These are phyloP conservation scores for Cercis canadensis DNA, from an alignment of 306 rosid species.

Conservation along the genomic window DNA sequence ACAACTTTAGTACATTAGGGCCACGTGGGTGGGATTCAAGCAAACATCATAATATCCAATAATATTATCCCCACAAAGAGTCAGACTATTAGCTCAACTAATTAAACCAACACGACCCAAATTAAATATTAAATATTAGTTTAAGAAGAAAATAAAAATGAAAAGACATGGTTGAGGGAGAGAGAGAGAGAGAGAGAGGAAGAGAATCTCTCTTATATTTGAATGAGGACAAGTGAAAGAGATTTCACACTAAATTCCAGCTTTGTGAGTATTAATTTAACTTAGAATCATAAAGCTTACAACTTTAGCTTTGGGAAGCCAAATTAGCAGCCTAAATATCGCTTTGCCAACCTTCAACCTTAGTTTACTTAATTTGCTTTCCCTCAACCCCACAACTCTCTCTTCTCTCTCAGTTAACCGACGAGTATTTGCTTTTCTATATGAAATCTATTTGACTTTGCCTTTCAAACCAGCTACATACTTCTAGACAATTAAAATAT, in stretches of 20 bases:
- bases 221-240: conserved; percentile 80
- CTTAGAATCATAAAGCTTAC: conserved; percentile 64
- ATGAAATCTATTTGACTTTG: conserved; percentile 66
- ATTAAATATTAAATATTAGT: too few relatives aligned
- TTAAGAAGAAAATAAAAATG: not conserved
- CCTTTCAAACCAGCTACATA: conserved; percentile 48
- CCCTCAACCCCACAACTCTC: conserved; percentile 41
- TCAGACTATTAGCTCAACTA: conserved; percentile 39
- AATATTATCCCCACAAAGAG: conserved; percentile 17
- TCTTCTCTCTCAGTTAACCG: conserved; percentile 47
- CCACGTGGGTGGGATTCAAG: conserved; percentile 62
- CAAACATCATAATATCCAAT: conserved; percentile 38
- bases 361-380: conserved; percentile 29
- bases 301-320: conserved; percentile 64
- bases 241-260: conserved; percentile 61
- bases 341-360: conserved; percentile 39
- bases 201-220: conserved; percentile 67
- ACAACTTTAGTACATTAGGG: conserved; percentile 49
- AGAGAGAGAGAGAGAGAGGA: too few relatives aligned
- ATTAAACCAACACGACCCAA: conserved; percentile 30
- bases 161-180: conserved; percentile 15
- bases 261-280: conserved; percentile 49
- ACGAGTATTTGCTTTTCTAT: conserved; percentile 56
- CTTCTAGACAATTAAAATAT: conserved; percentile 36
- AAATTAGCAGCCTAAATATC: conserved; percentile 66